A percentile compares a stretch with the other conserved stretches of the same genome.
Evolutionary conservation across 805 yeast species (phyloP).

Genomic region (Kodamaea hsintzibuensis): DNA sequence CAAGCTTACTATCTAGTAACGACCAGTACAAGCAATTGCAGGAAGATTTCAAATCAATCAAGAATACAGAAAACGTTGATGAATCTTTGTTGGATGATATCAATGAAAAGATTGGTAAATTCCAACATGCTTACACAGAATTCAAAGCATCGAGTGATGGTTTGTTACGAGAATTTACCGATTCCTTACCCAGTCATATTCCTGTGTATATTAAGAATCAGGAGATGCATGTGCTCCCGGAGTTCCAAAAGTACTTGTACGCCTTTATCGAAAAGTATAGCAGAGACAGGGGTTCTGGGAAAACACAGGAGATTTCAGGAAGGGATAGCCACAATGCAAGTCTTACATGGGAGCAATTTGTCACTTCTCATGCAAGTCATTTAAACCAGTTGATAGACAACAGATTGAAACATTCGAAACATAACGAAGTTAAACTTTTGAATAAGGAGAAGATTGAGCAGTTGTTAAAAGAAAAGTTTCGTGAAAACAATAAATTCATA

Average conservation of each 20-base stretch:
- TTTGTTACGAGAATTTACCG: conserved; percentile 20
- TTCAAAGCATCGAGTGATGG: conserved; percentile 16
- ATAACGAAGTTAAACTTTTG: conserved; percentile 15
- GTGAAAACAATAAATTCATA: conserved; percentile 24
- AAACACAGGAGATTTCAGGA: background rate
- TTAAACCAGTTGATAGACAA: conserved; percentile 19
- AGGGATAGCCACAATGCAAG: background rate
- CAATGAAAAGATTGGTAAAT: conserved; percentile 15
- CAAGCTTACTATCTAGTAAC: conserved; percentile 2
- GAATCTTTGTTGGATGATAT: conserved; percentile 16
- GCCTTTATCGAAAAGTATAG: conserved; percentile 31
- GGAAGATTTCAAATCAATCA: conserved; percentile 15
- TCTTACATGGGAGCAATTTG: conserved; percentile 25
- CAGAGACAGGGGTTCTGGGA: conserved; percentile 6
- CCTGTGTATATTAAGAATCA: conserved; percentile 34
- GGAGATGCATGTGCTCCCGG: conserved; percentile 40
- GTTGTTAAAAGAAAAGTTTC: conserved; percentile 20
- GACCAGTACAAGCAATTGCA: conserved; percentile 12
- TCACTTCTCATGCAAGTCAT: conserved; percentile 20
- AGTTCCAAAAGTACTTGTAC: conserved; percentile 36
- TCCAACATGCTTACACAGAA: conserved; percentile 15
- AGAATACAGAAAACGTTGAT: conserved; percentile 13
- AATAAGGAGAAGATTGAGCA: conserved; percentile 24
- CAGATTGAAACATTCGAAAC: conserved; percentile 1
- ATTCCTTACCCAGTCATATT: conserved; percentile 28